Percentiles rank a stretch among this genome's conserved stretches.
These are phyloP conservation scores for Eucalyptus albens DNA, from an alignment of 345 rosid species.

Conservation along the genomic window DNA sequence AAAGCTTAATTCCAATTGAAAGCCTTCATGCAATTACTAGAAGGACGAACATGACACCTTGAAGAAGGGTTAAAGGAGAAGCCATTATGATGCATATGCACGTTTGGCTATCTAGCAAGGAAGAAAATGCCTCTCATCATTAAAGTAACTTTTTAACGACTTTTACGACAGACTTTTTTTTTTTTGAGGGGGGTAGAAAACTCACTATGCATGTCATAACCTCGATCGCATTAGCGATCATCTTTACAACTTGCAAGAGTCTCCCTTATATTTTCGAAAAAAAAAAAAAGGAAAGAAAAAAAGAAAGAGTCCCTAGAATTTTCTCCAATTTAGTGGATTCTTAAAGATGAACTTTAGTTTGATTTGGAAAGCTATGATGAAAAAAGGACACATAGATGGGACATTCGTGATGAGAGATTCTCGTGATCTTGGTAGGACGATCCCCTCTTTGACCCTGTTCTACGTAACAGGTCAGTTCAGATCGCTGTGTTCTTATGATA, in stretches of 20 bases:
- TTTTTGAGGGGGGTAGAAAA: neutral
- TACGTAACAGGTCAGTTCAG: neutral
- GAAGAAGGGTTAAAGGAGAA: neutral
- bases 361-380: neutral
- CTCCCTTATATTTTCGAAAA: neutral
- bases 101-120: neutral
- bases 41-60: neutral
- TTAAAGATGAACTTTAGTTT: neutral
- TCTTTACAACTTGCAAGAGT: neutral
- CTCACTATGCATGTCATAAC: neutral
- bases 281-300: rapidly evolving
- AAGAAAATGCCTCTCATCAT: neutral
- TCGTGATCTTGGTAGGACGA: neutral
- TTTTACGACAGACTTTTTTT: neutral
- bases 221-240: neutral
- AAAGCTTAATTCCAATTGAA: neutral
- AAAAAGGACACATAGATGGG: neutral
- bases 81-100: neutral
- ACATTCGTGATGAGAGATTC: neutral
- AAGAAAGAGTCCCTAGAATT: neutral
- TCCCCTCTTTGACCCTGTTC: neutral
- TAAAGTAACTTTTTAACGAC: neutral
- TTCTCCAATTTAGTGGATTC: neutral
- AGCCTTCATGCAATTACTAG: neutral
- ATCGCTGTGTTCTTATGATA: neutral